Evolutionary conservation across 345 rosid species (phyloP).

Genomic region (Chamaenerion angustifolium): DNA sequence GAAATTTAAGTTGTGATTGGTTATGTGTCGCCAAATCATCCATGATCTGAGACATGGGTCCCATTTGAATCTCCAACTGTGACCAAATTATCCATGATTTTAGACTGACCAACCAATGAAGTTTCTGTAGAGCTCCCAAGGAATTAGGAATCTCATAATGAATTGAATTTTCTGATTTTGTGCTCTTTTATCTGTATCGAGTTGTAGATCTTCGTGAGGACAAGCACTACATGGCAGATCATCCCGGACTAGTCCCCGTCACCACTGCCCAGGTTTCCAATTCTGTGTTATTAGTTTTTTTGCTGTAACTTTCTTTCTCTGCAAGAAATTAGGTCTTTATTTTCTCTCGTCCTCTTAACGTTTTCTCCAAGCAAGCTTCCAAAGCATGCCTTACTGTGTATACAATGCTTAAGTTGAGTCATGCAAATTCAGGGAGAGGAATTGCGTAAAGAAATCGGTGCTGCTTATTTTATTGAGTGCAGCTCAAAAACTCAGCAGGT

Average conservation of each 20-base stretch:
- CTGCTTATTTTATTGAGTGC: conserved; percentile 83
- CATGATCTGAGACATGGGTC: too few relatives aligned
- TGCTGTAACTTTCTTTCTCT: background rate
- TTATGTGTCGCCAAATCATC: too few relatives aligned
- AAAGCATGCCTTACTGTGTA: background rate
- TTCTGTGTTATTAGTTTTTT: conserved; percentile 1
- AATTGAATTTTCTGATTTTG: conserved; percentile 1
- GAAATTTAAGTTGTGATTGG: too few relatives aligned
- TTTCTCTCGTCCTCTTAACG: too few relatives aligned
- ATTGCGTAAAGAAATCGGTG: conserved; percentile 77
- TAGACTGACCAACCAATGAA: too few relatives aligned
- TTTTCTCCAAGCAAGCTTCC: too few relatives aligned
- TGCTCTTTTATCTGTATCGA: conserved; percentile 8
- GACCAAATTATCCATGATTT: too few relatives aligned
- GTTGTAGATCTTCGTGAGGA: conserved; percentile 89
- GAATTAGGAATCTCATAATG: too few relatives aligned
- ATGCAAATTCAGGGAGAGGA: conserved; percentile 67
- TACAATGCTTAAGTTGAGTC: too few relatives aligned
- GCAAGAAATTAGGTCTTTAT: too few relatives aligned
- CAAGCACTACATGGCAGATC: conserved; percentile 85
- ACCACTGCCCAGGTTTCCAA: conserved; percentile 70
- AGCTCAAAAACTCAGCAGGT: conserved; percentile 99
- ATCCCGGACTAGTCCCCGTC: conserved; percentile 84
- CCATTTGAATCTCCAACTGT: too few relatives aligned
- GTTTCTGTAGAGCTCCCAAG: too few relatives aligned